A percentile compares a stretch with the other conserved stretches of the same genome.
phyloP scores from a whole-genome alignment of 805 yeast genomes.

The Spathaspora sp. region DNA sequence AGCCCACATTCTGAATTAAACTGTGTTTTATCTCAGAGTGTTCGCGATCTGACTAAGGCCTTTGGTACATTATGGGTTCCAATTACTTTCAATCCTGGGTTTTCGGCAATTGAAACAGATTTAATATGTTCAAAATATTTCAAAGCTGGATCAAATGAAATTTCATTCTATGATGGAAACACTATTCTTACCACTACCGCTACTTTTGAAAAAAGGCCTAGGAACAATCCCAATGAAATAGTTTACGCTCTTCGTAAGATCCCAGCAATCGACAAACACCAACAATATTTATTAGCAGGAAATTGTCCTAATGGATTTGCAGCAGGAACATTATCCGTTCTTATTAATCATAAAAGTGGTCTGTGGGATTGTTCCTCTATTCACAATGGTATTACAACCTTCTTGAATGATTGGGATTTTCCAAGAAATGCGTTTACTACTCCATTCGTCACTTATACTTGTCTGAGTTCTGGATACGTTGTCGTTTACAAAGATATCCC shows the following conservation, averaged over 20 bases:
- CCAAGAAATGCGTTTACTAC: slow-evolving; percentile 11
- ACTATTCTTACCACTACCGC: slow-evolving; percentile 9
- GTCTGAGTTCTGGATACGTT: slow-evolving; percentile 6
- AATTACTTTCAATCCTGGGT: slow-evolving; percentile 18
- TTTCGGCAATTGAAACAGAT: slow-evolving; percentile 12
- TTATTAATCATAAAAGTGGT: neutral
- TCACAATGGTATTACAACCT: slow-evolving; percentile 15
- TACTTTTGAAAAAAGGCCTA: slow-evolving; percentile 6
- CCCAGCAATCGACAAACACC: slow-evolving; percentile 11
- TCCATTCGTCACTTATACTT: slow-evolving; percentile 11
- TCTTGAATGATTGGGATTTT: slow-evolving; percentile 19
- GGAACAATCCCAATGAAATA: slow-evolving; percentile 2
- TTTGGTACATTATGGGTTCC: slow-evolving; percentile 19
- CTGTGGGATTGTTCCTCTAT: slow-evolving; percentile 14
- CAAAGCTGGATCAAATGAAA: slow-evolving; percentile 16
- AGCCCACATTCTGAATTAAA: slow-evolving; percentile 13
- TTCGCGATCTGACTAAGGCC: slow-evolving; percentile 10
- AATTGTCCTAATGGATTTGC: slow-evolving; percentile 18
- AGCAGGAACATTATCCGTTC: slow-evolving; percentile 19
- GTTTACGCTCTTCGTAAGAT: slow-evolving; percentile 3
- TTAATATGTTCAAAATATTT: slow-evolving; percentile 14
- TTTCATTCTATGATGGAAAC: slow-evolving; percentile 14
- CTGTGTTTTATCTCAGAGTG: slow-evolving; percentile 15
- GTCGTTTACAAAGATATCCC: slow-evolving; percentile 19
- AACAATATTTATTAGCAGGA: slow-evolving; percentile 10